phyloP scores from a whole-genome alignment of 495 filamentous ascomycete genomes.

The Penicillium soppii region DNA sequence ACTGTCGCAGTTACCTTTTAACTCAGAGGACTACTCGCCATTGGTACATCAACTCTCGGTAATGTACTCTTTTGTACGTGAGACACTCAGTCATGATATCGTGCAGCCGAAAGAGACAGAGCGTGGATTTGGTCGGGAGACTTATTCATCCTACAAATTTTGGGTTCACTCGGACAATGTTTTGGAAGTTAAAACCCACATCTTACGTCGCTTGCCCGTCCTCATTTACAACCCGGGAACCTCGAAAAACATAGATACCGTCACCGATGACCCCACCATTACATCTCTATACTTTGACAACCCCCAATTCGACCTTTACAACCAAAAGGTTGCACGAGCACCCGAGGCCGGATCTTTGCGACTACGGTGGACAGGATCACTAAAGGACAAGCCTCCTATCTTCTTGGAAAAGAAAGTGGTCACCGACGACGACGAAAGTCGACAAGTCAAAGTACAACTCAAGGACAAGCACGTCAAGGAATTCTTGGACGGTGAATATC shows the following conservation, averaged over 20 bases:
- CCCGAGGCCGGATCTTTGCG: constrained; percentile 78
- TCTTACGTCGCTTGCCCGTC: constrained; percentile 83
- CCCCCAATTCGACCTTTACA: constrained; percentile 79
- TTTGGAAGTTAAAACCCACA: constrained; percentile 92
- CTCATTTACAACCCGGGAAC: constrained; percentile 88
- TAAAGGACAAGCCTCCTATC: constrained; percentile 74
- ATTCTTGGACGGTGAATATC: constrained; percentile 84
- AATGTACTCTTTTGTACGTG: constrained; percentile 92
- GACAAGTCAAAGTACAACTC: constrained; percentile 75
- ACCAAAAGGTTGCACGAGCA: constrained; percentile 75
- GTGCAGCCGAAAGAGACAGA: constrained; percentile 41
- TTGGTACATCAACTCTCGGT: constrained; percentile 82
- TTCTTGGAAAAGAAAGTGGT: constrained; percentile 87
- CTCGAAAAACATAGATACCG: constrained; percentile 72
- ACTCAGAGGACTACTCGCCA: constrained; percentile 91
- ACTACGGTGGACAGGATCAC: constrained; percentile 87
- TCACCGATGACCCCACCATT: constrained; percentile 80
- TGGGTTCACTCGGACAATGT: constrained; percentile 96
- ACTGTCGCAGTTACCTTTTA: constrained; percentile 83
- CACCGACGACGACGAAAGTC: constrained; percentile 67
- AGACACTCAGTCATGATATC: constrained; percentile 63
- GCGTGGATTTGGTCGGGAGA: constrained; percentile 52
- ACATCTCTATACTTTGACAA: constrained; percentile 97
- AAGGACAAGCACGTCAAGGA: constrained; percentile 93
- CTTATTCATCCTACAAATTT: constrained; percentile 93